A percentile compares a stretch with the other conserved stretches of the same genome.
Conservation (phyloP, 352 stramenopile species). For the Phytopythium montanum region DNA sequence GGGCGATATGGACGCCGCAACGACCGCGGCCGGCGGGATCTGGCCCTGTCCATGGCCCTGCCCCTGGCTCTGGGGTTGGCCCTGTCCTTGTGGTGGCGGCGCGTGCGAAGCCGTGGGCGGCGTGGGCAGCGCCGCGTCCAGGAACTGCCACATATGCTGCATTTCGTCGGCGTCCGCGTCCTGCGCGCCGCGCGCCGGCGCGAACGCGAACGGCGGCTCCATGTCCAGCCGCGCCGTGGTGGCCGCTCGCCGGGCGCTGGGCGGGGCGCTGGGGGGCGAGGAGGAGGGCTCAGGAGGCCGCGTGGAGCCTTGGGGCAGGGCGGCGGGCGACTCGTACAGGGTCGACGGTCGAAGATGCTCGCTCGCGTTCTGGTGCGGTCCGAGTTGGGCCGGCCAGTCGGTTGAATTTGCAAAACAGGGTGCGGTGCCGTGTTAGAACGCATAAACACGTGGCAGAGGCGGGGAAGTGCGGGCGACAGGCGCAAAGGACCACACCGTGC, state of each 20-base stretch:
- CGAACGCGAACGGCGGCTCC: conserved; percentile 15
- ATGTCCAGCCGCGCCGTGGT: conserved; percentile 2
- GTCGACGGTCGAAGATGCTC: too few species aligned
- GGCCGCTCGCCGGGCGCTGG: neutral
- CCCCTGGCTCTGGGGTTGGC: too few species aligned
- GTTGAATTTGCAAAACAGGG: neutral
- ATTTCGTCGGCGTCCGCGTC: conserved; percentile 49
- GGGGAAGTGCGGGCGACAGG: neutral
- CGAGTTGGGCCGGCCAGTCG: neutral
- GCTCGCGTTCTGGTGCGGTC: neutral
- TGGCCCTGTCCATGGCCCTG: too few species aligned
- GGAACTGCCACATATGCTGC: conserved; percentile 60
- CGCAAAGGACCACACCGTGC: neutral
- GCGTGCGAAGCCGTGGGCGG: conserved; percentile 28
- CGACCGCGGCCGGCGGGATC: conserved; percentile 11
- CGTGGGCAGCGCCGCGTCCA: conserved; percentile 51
- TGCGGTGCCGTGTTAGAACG: neutral
- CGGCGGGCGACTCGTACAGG: too few species aligned
- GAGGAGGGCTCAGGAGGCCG: too few species aligned
- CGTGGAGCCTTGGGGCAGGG: too few species aligned
- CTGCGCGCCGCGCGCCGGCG: conserved; percentile 8
- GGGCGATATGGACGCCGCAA: conserved; percentile 9
- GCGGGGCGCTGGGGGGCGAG: neutral
- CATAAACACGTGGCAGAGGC: neutral
- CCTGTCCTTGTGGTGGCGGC: neutral